Conservation (phyloP, 148 eudicot species). For the Hydrangea macrophylla region DNA sequence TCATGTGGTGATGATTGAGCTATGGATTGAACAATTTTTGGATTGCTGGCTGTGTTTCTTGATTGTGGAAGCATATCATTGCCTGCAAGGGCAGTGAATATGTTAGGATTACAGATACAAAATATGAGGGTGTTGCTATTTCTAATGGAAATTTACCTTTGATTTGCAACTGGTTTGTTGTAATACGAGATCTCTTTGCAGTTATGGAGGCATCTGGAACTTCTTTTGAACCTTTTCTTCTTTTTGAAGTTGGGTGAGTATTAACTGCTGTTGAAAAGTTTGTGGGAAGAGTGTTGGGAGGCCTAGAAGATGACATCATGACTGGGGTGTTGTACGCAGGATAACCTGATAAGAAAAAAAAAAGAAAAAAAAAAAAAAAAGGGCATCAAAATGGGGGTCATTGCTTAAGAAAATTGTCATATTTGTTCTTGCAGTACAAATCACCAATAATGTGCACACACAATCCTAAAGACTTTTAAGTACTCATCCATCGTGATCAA, state of each 20-base stretch:
- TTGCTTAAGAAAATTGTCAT: neutral
- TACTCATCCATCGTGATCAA: neutral
- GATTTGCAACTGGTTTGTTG: constrained; percentile 22
- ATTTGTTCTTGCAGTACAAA: neutral
- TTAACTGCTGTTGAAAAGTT: constrained; percentile 38
- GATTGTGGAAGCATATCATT: constrained; percentile 19
- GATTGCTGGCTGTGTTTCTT: constrained; percentile 19
- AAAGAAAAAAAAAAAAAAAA: too few species aligned
- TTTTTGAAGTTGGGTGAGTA: constrained; percentile 40
- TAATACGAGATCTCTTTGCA: constrained; percentile 49
- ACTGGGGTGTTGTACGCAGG: constrained; percentile 37
- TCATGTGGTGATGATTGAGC: constrained; percentile 23
- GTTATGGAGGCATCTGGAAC: constrained; percentile 27
- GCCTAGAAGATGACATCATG: constrained; percentile 41
- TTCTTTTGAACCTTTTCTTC: constrained; percentile 47
- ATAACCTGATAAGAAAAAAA: constrained; percentile 50
- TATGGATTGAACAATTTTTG: constrained; percentile 26
- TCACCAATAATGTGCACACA: neutral
- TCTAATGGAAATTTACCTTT: constrained; percentile 36
- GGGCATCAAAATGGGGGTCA: neutral
- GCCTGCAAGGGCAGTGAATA: constrained; percentile 27
- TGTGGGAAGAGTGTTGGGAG: constrained; percentile 25
- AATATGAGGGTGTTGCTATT: neutral
- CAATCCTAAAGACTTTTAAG: neutral
- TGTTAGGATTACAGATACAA: neutral